These are phyloP conservation scores for Penicillium sp. DNA, from an alignment of 2,329 filamentous ascomycete species.

Conservation along the genomic window DNA sequence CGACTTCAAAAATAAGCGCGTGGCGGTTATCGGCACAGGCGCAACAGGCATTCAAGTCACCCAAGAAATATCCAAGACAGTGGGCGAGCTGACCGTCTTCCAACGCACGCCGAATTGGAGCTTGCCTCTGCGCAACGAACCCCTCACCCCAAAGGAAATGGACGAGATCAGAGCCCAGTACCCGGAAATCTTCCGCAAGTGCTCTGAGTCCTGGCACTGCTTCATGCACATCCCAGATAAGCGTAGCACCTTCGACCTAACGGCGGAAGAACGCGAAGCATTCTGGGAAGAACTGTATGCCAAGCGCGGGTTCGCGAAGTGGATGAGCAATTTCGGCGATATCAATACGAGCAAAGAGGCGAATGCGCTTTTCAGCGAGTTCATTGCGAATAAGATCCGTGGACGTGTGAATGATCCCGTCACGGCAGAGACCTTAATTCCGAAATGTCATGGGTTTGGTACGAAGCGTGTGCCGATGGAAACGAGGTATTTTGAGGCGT, in stretches of 20 bases:
- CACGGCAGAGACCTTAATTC: constrained; percentile 11
- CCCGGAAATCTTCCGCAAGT: background rate
- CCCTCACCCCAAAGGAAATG: background rate
- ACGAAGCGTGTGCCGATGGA: constrained; percentile 14
- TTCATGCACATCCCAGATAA: background rate
- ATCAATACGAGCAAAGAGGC: constrained; percentile 12
- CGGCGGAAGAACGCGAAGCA: background rate
- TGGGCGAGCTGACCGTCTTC: constrained; percentile 22
- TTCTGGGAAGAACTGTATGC: constrained; percentile 21
- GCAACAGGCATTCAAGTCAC: constrained; percentile 43
- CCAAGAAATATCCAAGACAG: constrained; percentile 20
- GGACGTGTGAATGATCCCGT: constrained; percentile 10
- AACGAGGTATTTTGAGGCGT: constrained; percentile 11
- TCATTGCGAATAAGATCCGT: constrained; percentile 14
- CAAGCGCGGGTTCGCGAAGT: constrained; percentile 21
- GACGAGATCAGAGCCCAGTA: background rate
- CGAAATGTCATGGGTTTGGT: constrained; percentile 13
- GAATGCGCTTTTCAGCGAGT: constrained; percentile 11
- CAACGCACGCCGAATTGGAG: constrained; percentile 29
- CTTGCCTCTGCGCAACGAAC: constrained; percentile 21
- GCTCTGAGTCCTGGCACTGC: background rate
- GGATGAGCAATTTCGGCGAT: constrained; percentile 27
- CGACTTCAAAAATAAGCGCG: constrained; percentile 33
- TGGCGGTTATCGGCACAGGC: constrained; percentile 46
- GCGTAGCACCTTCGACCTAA: background rate